These are phyloP conservation scores for Saccharomyces hybrid DNA, from an alignment of 1,139 yeast species.

Conservation along the genomic window DNA sequence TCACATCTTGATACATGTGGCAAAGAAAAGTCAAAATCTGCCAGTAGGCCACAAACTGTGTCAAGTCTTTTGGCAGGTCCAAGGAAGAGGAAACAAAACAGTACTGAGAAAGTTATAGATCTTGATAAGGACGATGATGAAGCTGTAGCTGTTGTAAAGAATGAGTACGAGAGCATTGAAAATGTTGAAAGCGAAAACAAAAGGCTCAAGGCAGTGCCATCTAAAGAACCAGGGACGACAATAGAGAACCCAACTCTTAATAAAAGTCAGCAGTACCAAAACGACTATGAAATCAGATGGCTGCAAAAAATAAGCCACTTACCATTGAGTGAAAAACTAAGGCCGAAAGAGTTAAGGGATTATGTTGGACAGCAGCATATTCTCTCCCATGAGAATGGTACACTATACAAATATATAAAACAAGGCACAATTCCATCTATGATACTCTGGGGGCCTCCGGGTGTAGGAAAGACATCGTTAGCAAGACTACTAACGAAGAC, in stretches of 20 bases:
- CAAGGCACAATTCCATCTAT: constrained; percentile 66
- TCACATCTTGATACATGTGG: constrained; percentile 28
- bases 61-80: constrained; percentile 12
- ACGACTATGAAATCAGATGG: constrained; percentile 31
- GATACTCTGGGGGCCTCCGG: constrained; percentile 94
- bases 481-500: constrained; percentile 38
- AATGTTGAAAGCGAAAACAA: constrained; percentile 2
- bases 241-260: background rate
- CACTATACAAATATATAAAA: constrained; percentile 60
- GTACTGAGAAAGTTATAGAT: constrained; percentile 7
- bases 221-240: background rate
- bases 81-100: constrained; percentile 12
- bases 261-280: constrained; percentile 7
- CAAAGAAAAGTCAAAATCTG: constrained; percentile 3
- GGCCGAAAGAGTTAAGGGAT: constrained; percentile 69
- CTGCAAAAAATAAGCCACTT: constrained; percentile 42
- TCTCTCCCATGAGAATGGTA: constrained; percentile 64
- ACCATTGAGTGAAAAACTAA: constrained; percentile 81
- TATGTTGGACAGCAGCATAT: constrained; percentile 78
- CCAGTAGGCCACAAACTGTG: constrained; percentile 14
- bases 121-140: constrained; percentile 7
- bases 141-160: constrained; percentile 1
- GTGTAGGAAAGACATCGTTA: constrained; percentile 86
- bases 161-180: background rate
- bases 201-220: background rate